These are phyloP conservation scores for Geosmithia putterillii DNA, from an alignment of 2,329 filamentous ascomycete species.

Conservation along the genomic window DNA sequence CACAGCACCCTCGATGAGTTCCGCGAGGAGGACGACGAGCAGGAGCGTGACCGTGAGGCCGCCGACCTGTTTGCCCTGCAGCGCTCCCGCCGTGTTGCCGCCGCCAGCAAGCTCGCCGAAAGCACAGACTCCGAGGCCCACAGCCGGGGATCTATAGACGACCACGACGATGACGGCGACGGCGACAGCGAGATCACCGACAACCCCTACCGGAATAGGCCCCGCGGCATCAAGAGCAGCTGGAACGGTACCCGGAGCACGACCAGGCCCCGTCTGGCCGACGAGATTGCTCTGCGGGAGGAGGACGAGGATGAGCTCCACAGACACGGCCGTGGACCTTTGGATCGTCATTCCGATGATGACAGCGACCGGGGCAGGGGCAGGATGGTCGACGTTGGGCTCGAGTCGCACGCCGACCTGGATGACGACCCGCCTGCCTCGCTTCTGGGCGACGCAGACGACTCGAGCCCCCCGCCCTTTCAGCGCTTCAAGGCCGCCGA, in stretches of 20 bases:
- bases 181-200: conserved; percentile 16
- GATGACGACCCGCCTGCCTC: conserved; percentile 47
- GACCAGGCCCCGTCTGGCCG: conserved; percentile 12
- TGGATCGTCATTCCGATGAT: conserved; percentile 9
- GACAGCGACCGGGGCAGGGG: conserved; percentile 25
- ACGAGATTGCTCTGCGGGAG: conserved; percentile 22
- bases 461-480: conserved; percentile 48
- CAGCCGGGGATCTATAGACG: conserved; percentile 22
- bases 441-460: conserved; percentile 35
- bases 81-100: conserved; percentile 78
- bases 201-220: conserved; percentile 30
- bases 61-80: conserved; percentile 92
- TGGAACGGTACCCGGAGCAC: conserved; percentile 44
- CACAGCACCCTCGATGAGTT: conserved; percentile 86
- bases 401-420: conserved; percentile 54
- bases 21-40: conserved; percentile 84
- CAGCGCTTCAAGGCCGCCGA: conserved; percentile 39
- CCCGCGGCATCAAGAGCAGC: conserved; percentile 48
- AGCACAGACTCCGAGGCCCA: conserved; percentile 64
- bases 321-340: not conserved
- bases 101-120: conserved; percentile 70
- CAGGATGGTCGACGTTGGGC: conserved; percentile 77
- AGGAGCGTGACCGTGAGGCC: conserved; percentile 79
- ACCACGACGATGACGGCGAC: too few relatives aligned
- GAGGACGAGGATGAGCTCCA: conserved; percentile 30